Evolutionary conservation across 345 rosid genomes (phyloP).

Genomic region (Laguncularia racemosa): DNA sequence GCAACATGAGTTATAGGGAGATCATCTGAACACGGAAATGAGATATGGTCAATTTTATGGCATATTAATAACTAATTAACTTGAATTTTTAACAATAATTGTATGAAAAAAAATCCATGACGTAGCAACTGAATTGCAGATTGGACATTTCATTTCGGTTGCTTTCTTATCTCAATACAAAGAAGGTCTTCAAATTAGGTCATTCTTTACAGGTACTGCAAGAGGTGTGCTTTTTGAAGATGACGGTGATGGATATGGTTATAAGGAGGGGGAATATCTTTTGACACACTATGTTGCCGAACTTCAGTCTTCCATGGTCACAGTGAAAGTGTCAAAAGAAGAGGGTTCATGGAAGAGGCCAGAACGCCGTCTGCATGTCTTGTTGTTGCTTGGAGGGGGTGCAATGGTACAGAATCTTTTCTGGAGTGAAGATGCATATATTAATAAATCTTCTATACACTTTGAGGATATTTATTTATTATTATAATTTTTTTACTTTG

Average conservation of each 20-base stretch:
- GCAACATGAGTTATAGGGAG: too few species aligned
- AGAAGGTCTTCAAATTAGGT: not conserved
- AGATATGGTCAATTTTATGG: too few species aligned
- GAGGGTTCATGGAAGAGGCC: constrained; percentile 90
- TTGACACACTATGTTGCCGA: constrained; percentile 63
- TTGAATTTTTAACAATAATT: not conserved
- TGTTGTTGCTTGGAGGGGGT: constrained; percentile 71
- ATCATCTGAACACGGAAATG: too few species aligned
- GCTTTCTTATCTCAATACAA: not conserved
- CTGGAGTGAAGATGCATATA: not conserved
- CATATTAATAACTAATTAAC: too few species aligned
- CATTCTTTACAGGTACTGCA: constrained; percentile 50
- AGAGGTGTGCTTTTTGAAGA: constrained; percentile 75
- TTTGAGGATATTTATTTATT: not conserved
- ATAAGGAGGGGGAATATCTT: constrained; percentile 50
- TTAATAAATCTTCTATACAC: not conserved
- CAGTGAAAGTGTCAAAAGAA: constrained; percentile 44
- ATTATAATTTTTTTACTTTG: constrained; percentile 11
- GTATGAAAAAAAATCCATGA: not conserved
- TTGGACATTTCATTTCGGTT: not conserved
- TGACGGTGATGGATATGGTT: constrained; percentile 88
- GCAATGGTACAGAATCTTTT: constrained; percentile 47
- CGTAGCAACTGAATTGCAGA: not conserved
- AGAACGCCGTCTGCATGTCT: constrained; percentile 54
- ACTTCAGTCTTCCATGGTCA: constrained; percentile 46